A percentile compares a stretch with the other conserved stretches of the same genome.
phyloP scores from a whole-genome alignment of 2,329 filamentous ascomycete genomes.

The Phoma sp. region DNA sequence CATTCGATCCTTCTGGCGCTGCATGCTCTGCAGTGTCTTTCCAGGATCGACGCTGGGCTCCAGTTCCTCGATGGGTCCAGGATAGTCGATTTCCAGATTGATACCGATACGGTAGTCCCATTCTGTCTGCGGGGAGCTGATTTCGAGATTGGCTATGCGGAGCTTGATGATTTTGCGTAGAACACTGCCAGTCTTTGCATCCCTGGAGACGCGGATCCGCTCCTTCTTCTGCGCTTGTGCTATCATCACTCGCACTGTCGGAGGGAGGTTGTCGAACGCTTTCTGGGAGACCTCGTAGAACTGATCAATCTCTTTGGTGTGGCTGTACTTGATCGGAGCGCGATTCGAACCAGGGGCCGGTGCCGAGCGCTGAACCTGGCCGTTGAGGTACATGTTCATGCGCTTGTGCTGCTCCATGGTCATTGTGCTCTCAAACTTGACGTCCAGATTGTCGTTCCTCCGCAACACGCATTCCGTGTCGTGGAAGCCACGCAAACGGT shows the following conservation, averaged over 20 bases:
- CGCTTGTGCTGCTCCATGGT: conserved; percentile 86
- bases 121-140: conserved; percentile 76
- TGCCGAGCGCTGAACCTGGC: conserved; percentile 63
- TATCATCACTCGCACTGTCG: conserved; percentile 67
- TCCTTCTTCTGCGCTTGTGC: conserved; percentile 22
- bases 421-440: conserved; percentile 83
- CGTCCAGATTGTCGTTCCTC: conserved; percentile 27
- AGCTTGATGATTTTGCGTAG: conserved; percentile 89
- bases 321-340: conserved; percentile 76
- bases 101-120: conserved; percentile 95
- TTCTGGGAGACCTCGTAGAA: conserved; percentile 69
- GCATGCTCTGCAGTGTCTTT: conserved; percentile 50
- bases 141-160: conserved; percentile 84
- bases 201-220: conserved; percentile 66
- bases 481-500: conserved; percentile 70
- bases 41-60: conserved; percentile 52
- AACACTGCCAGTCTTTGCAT: conserved; percentile 73
- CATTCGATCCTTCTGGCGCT: conserved; percentile 86
- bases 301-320: conserved; percentile 80
- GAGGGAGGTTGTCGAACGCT: conserved; percentile 48
- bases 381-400: conserved; percentile 86
- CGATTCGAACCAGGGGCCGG: conserved; percentile 48
- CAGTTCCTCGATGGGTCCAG: conserved; percentile 66
- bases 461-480: conserved; percentile 61
- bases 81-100: conserved; percentile 89